Conservation (phyloP, 2,329 filamentous ascomycete species). For the Colletotrichum lupini region DNA sequence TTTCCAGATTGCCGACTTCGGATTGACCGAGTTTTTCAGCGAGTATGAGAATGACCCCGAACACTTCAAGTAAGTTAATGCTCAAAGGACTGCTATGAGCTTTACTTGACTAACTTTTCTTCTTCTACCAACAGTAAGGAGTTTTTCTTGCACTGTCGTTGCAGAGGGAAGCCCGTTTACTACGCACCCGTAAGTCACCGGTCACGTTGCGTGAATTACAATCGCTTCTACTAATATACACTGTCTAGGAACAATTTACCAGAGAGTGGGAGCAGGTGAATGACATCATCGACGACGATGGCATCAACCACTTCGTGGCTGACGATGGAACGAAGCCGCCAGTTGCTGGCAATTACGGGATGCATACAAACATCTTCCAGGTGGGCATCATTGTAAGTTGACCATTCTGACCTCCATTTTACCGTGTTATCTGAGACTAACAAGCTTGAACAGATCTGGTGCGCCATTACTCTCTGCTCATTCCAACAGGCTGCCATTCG, state of each 20-base stretch:
- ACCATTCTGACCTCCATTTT: too few species aligned
- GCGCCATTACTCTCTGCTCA: constrained; percentile 23
- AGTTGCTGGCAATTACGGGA: constrained; percentile 38
- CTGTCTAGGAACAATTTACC: constrained; percentile 36
- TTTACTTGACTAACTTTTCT: not conserved
- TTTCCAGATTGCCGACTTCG: constrained; percentile 29
- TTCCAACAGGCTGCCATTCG: not conserved
- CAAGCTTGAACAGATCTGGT: constrained; percentile 28
- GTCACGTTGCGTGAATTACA: not conserved
- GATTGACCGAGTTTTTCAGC: constrained; percentile 14
- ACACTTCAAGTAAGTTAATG: constrained; percentile 17
- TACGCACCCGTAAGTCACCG: constrained; percentile 23
- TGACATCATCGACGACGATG: not conserved
- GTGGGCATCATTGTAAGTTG: constrained; percentile 34
- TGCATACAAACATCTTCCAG: constrained; percentile 36
- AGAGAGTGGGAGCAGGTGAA: constrained; percentile 31
- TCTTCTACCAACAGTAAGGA: not conserved
- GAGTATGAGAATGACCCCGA: not conserved
- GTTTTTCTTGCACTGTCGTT: constrained; percentile 26
- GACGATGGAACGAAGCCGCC: constrained; percentile 5
- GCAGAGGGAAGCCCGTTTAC: constrained; percentile 14
- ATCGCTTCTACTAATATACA: not conserved
- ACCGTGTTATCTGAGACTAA: not conserved
- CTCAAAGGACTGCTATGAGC: not conserved
- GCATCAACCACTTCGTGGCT: constrained; percentile 5